Base-by-base conservation (phyloP, 768 basidiomycete species). In the Pleurotus salmoneostramineus region DNA sequence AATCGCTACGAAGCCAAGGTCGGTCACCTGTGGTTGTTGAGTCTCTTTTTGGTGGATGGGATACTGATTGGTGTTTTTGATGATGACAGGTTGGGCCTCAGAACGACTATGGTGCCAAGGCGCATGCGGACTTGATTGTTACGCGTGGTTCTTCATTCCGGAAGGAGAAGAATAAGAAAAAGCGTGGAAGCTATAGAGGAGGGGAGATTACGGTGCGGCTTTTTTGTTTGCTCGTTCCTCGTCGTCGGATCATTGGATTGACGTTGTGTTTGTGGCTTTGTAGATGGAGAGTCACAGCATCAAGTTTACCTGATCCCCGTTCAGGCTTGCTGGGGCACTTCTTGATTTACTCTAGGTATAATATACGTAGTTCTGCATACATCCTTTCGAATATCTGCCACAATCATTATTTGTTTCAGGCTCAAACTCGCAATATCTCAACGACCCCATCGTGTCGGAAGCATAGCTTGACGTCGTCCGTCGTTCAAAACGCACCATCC, bases 151-250 rank as follows among this genome's bases (percentile, higher is more conserved):
- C 91, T 49, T 93, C 93, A 2, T 99, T 99, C 79, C 83, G 94
- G 56, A 99, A 98, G 73, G 96, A 97, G 80, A 99, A 99, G 75
- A 98, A 97, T 76, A 99, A 98, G 84, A 98, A 98, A 77, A 99
- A 99, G 76, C 79, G 91, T 64, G 96, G 95, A 3, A 93, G 89
- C 60, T 98, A 98, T 72, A 83, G 84, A 46, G 95, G 96, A 10
- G 96, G 96, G 42, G 92, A 95, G 68, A 99, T 99, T 60, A 96
- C 95, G 49, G 93, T 95, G 62, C 69, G 83, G 71, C 21, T 27
- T 27, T 27, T 27, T 27, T 27, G 21, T 59, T 55, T 58, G 48
- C 34, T 33, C 37, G 3, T 40, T 48, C 59, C 46, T 58, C 6
- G 8, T 55, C 56, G 21, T 50, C 31, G 50, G 14, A 44, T 50